A percentile compares a stretch with the other conserved stretches of the same genome.
Evolutionary conservation across 2,329 filamentous ascomycete species (phyloP).

Genomic region (Scedosporium boydii): DNA sequence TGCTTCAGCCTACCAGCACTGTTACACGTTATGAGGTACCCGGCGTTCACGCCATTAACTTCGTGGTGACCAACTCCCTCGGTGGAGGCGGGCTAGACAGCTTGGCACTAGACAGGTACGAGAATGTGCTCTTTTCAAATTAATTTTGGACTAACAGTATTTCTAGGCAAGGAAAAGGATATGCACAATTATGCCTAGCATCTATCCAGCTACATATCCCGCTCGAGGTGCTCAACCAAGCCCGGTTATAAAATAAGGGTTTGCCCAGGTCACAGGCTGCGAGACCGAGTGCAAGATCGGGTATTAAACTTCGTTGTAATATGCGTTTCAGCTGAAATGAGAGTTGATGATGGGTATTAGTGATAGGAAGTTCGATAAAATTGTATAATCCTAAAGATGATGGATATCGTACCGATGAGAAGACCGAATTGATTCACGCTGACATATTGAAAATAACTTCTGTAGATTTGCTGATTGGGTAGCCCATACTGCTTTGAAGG

Average conservation of each 20-base stretch:
- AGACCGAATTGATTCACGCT: too few species aligned
- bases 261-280: not conserved
- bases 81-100: slow-evolving; percentile 6
- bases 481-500: too few species aligned
- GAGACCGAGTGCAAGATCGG: too few species aligned
- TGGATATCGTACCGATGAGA: too few species aligned
- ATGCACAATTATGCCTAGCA: slow-evolving; percentile 5
- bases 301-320: too few species aligned
- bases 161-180: slow-evolving; percentile 5
- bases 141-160: not conserved
- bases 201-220: slow-evolving; percentile 1
- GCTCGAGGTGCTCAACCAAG: not conserved
- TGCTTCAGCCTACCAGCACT: not conserved
- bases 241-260: not conserved
- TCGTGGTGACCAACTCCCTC: slow-evolving; percentile 4
- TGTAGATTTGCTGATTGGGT: too few species aligned
- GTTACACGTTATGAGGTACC: slow-evolving; percentile 6
- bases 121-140: not conserved
- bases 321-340: too few species aligned
- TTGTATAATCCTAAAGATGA: too few species aligned
- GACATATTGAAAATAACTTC: too few species aligned
- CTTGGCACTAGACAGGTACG: slow-evolving; percentile 3
- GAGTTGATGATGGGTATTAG: too few species aligned
- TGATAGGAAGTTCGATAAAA: too few species aligned
- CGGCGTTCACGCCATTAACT: slow-evolving; percentile 3